A percentile compares a stretch with the other conserved stretches of the same genome.
Conservation (phyloP, 2,329 filamentous ascomycete genomes). For the Clonostachys byssicola region DNA sequence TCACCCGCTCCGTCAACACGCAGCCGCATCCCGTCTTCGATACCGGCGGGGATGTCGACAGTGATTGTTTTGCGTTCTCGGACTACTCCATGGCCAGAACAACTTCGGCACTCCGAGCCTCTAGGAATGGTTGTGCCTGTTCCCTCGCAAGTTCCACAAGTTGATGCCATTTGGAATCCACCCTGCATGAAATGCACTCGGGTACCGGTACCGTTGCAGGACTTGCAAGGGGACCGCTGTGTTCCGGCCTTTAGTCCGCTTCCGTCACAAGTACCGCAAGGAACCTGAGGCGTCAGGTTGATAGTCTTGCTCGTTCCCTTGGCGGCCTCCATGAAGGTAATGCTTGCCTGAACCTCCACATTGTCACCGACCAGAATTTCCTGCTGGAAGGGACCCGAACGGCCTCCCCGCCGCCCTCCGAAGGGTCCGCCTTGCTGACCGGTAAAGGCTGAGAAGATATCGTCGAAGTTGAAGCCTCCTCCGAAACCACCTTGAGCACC, state of each 20-base stretch:
- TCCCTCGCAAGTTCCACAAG: slow-evolving; percentile 78
- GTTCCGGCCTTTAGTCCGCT: slow-evolving; percentile 80
- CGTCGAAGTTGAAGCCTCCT: slow-evolving; percentile 89
- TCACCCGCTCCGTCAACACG: slow-evolving; percentile 84
- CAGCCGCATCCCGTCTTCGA: slow-evolving; percentile 94
- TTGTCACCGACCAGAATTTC: slow-evolving; percentile 90
- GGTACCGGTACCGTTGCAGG: slow-evolving; percentile 82
- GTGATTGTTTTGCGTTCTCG: slow-evolving; percentile 79
- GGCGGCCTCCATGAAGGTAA: slow-evolving; percentile 94
- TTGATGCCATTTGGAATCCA: slow-evolving; percentile 93
- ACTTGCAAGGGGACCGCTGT: slow-evolving; percentile 67
- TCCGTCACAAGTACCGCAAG: slow-evolving; percentile 80
- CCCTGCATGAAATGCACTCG: slow-evolving; percentile 86
- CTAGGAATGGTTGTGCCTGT: slow-evolving; percentile 71
- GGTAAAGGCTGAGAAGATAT: slow-evolving; percentile 85
- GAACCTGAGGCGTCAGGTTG: slow-evolving; percentile 72
- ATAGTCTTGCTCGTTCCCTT: slow-evolving; percentile 90
- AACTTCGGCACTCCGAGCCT: slow-evolving; percentile 76
- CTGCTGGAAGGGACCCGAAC: slow-evolving; percentile 63
- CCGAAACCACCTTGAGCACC: slow-evolving; percentile 63
- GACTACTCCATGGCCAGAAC: slow-evolving; percentile 78
- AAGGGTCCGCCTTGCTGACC: slow-evolving; percentile 47
- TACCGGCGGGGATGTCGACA: slow-evolving; percentile 89
- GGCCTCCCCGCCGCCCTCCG: slow-evolving; percentile 45
- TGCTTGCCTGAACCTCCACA: slow-evolving; percentile 89